Evolutionary conservation across 768 basidiomycete species (phyloP).

Genomic region (Chlorophyllum brunneum): DNA sequence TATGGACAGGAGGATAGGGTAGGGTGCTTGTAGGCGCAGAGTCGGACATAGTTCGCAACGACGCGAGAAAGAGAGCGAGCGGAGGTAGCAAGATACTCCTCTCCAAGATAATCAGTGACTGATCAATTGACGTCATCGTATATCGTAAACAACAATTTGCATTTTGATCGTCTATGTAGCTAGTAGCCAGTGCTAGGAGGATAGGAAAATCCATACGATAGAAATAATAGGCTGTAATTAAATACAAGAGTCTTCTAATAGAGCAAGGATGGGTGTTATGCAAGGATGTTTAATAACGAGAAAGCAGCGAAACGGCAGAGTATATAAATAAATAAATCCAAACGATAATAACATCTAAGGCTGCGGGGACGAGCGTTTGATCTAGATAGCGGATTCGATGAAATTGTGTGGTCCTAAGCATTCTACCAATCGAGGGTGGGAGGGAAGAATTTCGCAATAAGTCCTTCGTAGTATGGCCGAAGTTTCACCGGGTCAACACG

Average conservation of each 20-base stretch:
- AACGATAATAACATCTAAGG: neutral
- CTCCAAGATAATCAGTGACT: neutral
- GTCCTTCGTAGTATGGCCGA: conserved; percentile 75
- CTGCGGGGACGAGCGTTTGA: too few relatives aligned
- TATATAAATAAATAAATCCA: neutral
- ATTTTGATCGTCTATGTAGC: too few relatives aligned
- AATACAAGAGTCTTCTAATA: too few relatives aligned
- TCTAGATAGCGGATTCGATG: too few relatives aligned
- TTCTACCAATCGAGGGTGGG: conserved; percentile 73
- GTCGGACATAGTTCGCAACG: conserved; percentile 24
- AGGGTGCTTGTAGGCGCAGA: conserved; percentile 57
- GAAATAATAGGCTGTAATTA: too few relatives aligned
- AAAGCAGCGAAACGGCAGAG: too few relatives aligned
- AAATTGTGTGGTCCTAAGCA: neutral
- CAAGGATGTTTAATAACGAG: too few relatives aligned
- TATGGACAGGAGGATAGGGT: conserved; percentile 77
- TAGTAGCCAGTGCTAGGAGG: too few relatives aligned
- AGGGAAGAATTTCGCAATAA: conserved; percentile 88
- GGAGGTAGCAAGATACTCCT: too few relatives aligned
- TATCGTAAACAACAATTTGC: neutral
- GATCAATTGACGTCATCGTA: neutral
- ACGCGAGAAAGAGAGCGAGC: neutral
- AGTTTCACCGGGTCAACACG: conserved; percentile 59
- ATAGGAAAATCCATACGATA: too few relatives aligned
- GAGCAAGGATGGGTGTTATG: too few relatives aligned